These are phyloP conservation scores for Monosporascus sp. DNA, from an alignment of 2,329 filamentous ascomycete genomes.

Conservation along the genomic window DNA sequence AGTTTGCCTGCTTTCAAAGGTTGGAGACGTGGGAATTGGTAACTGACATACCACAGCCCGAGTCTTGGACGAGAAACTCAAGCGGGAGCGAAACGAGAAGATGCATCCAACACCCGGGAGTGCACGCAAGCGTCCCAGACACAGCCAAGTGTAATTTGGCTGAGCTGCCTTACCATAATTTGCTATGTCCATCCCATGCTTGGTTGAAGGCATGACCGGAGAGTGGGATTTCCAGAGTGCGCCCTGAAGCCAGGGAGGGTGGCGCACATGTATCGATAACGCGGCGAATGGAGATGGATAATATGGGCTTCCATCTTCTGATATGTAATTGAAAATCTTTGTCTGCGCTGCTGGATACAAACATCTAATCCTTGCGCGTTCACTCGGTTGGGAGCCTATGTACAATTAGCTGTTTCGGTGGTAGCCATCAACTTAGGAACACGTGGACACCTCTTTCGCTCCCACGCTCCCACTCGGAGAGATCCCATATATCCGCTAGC, in stretches of 20 bases:
- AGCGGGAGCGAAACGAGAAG: conserved; percentile 57
- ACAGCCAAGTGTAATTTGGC: conserved; percentile 35
- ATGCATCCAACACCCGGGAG: conserved; percentile 46
- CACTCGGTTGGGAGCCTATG: background rate
- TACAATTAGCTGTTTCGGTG: background rate
- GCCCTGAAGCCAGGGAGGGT: background rate
- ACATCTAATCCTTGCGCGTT: background rate
- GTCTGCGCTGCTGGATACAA: background rate
- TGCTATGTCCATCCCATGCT: background rate
- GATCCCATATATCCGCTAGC: background rate
- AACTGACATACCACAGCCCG: conserved; percentile 40
- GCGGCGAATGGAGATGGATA: background rate
- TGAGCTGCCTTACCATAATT: background rate
- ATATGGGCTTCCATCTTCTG: background rate
- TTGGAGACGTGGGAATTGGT: conserved; percentile 11
- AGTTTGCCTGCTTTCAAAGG: conserved; percentile 21
- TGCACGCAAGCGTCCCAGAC: conserved; percentile 52
- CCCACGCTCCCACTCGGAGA: background rate
- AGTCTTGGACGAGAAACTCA: conserved; percentile 62
- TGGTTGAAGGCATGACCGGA: conserved; percentile 1
- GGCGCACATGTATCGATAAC: background rate
- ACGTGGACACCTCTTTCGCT: background rate
- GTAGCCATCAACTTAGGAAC: background rate
- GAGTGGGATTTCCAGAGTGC: background rate
- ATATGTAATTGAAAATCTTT: conserved; percentile 1